Conservation (phyloP, 2,329 filamentous ascomycete species). For the Pseudogymnoascus sp. region DNA sequence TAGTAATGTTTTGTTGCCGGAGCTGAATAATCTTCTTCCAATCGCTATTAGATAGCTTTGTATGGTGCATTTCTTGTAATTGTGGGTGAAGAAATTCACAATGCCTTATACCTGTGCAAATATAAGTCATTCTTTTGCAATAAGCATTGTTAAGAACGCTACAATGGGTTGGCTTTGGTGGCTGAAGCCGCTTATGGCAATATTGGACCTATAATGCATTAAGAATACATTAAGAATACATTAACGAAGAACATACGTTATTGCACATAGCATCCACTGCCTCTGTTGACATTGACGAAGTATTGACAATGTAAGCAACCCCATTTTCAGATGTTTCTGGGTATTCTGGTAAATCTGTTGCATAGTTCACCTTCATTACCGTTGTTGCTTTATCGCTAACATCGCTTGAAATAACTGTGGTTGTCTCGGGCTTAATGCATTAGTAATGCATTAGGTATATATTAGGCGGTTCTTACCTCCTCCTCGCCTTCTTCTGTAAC, state of each 20-base stretch:
- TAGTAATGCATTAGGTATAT: slow-evolving; percentile 6
- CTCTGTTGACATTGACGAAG: not conserved
- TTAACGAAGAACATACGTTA: not conserved
- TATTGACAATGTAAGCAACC: slow-evolving; percentile 1
- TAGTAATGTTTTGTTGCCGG: no score
- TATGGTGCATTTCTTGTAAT: no score
- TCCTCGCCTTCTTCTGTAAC: not conserved
- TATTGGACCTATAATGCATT: slow-evolving; percentile 5
- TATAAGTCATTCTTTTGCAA: no score
- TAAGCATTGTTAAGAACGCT: no score
- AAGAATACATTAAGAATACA: slow-evolving; percentile 1
- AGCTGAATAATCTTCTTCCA: no score
- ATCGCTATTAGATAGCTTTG: no score
- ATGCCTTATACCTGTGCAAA: no score
- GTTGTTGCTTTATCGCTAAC: not conserved
- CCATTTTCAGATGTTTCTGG: not conserved
- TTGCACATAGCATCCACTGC: not conserved
- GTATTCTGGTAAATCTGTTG: not conserved
- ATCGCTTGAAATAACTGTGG: not conserved
- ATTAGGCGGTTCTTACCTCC: not conserved
- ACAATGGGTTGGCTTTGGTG: not conserved
- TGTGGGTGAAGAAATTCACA: no score
- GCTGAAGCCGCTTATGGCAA: not conserved
- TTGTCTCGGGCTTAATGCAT: not conserved
- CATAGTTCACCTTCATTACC: not conserved